Base-by-base conservation (phyloP, 2,329 filamentous ascomycete species). In the Sclerotiophoma versabilis region DNA sequence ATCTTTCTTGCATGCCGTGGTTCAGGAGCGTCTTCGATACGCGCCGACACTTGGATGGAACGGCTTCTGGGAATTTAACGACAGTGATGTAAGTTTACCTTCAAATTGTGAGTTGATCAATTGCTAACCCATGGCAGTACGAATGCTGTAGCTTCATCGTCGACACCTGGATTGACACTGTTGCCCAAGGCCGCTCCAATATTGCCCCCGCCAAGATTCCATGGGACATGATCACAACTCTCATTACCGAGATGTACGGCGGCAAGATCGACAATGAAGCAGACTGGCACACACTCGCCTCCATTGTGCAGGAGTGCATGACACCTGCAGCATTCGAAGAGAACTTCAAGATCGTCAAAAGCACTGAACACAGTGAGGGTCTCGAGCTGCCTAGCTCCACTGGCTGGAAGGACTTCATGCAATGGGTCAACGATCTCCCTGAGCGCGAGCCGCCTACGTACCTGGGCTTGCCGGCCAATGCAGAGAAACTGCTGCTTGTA, bases 51-150 rank as follows among this genome's bases (percentile, higher is more conserved):
- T 99, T 49, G 95, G 95, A 57, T 99, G 95, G 95, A 97, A 96
- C 80, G 92, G 92, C 48, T 96, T 97, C 83, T 99, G 96, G 95
- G 96, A 99, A 77, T 99, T 99, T 77, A 99, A 99, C 73, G 96
- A 99, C 76, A 96, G 93, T 66, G 95, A 99, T 77, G 91, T 96
- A 85, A 90, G 91, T 87, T 17, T 10, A 46, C 2, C 17, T 27
- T 5, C 22, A 33, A 1, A 15, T 6, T 5, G n/a, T 37, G 4
- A 10, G 0, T 15, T 49, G 36, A 29, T 22, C 20, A 15, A 19
- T n/a, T 66, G 49, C 76, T 81, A 70, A 78, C 43, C 36, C 19
- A 34, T 11, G 43, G 47, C 66, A 95, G 90, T 98, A 98, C 76
- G 93, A 99, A 83, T 99, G 95, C 78, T 96, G 91, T 38, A 91